Evolutionary conservation across 192 early-diverging fungal genomes (phyloP).

Genomic region (Umbelopsis ramanniana): DNA sequence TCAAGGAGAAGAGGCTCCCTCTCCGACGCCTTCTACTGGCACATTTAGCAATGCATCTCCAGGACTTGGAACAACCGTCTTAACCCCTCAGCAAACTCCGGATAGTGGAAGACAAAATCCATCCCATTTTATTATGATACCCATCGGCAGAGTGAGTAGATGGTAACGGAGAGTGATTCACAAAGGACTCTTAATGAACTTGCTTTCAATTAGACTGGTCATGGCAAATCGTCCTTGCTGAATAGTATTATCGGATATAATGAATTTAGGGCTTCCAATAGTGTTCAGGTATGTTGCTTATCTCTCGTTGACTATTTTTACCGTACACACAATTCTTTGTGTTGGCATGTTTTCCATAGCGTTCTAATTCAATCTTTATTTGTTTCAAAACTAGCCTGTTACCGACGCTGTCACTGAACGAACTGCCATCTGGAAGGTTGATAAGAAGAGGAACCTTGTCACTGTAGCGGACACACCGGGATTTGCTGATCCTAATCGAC

Average conservation of each 20-base stretch:
- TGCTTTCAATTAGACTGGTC: conserved; percentile 25
- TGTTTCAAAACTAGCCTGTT: conserved; percentile 15
- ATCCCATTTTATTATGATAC: conserved; percentile 30
- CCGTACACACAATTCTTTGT: neutral
- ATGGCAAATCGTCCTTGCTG: conserved; percentile 35
- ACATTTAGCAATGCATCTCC: neutral
- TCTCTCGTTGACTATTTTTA: neutral
- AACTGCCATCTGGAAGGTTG: conserved; percentile 31
- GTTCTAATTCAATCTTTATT: conserved; percentile 1
- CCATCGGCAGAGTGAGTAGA: conserved; percentile 31
- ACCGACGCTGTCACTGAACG: conserved; percentile 27
- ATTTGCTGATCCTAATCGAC: conserved; percentile 30
- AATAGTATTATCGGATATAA: conserved; percentile 30
- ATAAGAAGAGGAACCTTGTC: conserved; percentile 22
- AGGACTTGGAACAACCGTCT: neutral
- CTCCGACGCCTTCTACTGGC: neutral
- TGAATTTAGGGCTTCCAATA: conserved; percentile 13
- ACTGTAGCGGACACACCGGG: conserved; percentile 37
- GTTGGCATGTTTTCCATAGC: neutral
- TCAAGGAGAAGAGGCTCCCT: neutral
- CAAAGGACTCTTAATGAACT: neutral
- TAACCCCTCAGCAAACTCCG: too few relatives aligned
- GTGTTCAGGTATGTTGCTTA: conserved; percentile 22
- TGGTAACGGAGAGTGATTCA: neutral
- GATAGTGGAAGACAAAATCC: neutral